These are phyloP conservation scores for Trichomonas tenax DNA, from an alignment of 208 protist genomes.

Conservation along the genomic window DNA sequence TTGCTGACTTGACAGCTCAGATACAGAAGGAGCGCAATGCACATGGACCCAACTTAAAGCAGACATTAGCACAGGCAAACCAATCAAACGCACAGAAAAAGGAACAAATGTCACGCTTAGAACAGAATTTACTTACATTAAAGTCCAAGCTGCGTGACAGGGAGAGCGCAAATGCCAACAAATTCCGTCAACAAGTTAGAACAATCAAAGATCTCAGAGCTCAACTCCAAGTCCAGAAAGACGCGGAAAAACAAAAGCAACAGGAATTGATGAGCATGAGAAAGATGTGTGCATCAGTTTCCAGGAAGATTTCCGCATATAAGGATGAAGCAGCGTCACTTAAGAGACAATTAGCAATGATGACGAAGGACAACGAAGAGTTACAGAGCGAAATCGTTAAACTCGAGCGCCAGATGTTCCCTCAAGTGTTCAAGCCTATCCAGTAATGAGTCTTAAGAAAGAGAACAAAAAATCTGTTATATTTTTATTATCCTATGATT, in stretches of 20 bases:
- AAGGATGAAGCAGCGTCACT: background rate
- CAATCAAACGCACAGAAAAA: background rate
- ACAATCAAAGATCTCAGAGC: background rate
- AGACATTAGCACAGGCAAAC: too few relatives aligned
- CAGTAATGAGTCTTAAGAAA: background rate
- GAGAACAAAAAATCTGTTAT: too few relatives aligned
- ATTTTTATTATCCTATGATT: too few relatives aligned
- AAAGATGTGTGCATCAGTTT: background rate
- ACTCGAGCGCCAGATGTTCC: background rate
- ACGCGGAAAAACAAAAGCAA: background rate
- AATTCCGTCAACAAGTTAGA: background rate
- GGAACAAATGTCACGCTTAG: background rate
- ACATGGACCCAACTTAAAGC: background rate
- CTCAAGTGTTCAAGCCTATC: background rate
- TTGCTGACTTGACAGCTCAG: background rate
- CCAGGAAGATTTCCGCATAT: background rate
- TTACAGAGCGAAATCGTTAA: background rate
- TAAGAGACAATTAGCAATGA: background rate
- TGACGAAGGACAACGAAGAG: background rate
- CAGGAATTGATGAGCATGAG: background rate
- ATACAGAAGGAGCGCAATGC: background rate
- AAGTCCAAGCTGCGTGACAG: background rate
- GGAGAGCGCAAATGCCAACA: background rate
- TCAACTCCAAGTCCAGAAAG: background rate
- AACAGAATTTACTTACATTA: background rate